Evolutionary conservation across 805 yeast species (phyloP).

Genomic region (Limtongia smithiae): DNA sequence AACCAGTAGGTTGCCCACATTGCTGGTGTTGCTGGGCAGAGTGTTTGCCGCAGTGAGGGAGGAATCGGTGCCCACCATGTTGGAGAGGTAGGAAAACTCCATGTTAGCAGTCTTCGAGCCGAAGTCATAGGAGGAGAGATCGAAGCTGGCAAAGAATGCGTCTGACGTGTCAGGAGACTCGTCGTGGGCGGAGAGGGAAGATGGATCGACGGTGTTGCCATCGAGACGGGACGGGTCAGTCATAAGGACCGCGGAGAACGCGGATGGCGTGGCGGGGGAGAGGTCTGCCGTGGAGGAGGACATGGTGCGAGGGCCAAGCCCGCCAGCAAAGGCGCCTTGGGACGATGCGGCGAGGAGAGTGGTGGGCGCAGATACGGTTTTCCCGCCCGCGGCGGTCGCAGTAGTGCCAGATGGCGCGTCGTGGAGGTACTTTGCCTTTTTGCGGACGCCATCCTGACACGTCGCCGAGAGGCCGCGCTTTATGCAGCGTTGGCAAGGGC

Average conservation of each 20-base stretch:
- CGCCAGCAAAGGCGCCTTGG: too few relatives aligned
- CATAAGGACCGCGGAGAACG: not conserved
- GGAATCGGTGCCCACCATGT: slow-evolving; percentile 32
- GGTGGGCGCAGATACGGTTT: not conserved
- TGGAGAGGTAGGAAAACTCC: slow-evolving; percentile 39
- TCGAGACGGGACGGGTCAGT: too few relatives aligned
- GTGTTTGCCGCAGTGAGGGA: slow-evolving; percentile 13
- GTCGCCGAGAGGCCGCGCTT: slow-evolving; percentile 61
- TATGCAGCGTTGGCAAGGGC: slow-evolving; percentile 81
- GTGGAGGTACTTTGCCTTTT: slow-evolving; percentile 70
- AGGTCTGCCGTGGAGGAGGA: too few relatives aligned
- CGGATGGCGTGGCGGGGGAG: not conserved
- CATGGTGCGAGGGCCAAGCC: too few relatives aligned
- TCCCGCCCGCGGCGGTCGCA: not conserved
- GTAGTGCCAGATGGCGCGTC: slow-evolving; percentile 47
- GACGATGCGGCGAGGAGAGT: not conserved
- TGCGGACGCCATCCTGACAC: slow-evolving; percentile 86
- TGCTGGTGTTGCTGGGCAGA: too few relatives aligned
- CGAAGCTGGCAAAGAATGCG: slow-evolving; percentile 17
- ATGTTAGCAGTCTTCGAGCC: slow-evolving; percentile 38
- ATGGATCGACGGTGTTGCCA: slow-evolving; percentile 28
- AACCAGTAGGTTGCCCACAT: not conserved
- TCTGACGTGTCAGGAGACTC: slow-evolving; percentile 19
- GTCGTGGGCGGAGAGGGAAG: slow-evolving; percentile 8
- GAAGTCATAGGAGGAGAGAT: slow-evolving; percentile 32